Conservation (phyloP, 106 monocot species). For the Alisma plantagoaquatica region DNA sequence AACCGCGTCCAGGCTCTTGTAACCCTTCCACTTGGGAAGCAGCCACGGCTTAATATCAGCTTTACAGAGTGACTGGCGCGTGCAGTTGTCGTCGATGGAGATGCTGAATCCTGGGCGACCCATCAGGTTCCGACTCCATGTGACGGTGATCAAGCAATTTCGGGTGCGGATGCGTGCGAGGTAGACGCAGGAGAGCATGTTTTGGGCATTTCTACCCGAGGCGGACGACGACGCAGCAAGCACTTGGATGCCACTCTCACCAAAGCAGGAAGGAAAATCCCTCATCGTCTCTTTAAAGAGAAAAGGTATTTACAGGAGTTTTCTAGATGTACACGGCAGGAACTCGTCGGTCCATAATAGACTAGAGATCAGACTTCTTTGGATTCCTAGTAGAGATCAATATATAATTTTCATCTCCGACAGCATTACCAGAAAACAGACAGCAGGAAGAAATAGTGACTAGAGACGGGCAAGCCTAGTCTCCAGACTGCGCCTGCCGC, state of each 20-base stretch:
- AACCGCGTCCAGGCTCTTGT: constrained; percentile 17
- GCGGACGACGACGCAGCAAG: neutral
- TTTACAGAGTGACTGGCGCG: neutral
- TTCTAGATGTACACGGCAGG: no score
- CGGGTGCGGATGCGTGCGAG: neutral
- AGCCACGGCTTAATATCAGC: constrained; percentile 2
- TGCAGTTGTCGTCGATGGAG: constrained; percentile 1
- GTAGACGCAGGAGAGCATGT: constrained; percentile 4
- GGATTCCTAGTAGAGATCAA: no score
- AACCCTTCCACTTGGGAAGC: constrained; percentile 23
- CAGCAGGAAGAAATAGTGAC: no score
- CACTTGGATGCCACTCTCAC: constrained; percentile 1
- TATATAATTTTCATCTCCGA: no score
- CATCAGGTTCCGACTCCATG: constrained; percentile 5
- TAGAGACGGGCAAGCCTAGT: no score
- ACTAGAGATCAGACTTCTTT: no score
- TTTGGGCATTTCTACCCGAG: neutral
- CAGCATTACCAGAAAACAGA: no score
- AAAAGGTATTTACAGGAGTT: no score
- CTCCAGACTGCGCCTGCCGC: no score
- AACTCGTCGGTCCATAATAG: no score
- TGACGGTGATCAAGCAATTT: neutral
- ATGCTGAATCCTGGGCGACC: constrained; percentile 5
- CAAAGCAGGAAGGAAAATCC: constrained; percentile 7
- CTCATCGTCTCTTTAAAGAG: no score